Base-by-base conservation (phyloP, 2,329 filamentous ascomycete species). In the Drechmeria coniospora region DNA sequence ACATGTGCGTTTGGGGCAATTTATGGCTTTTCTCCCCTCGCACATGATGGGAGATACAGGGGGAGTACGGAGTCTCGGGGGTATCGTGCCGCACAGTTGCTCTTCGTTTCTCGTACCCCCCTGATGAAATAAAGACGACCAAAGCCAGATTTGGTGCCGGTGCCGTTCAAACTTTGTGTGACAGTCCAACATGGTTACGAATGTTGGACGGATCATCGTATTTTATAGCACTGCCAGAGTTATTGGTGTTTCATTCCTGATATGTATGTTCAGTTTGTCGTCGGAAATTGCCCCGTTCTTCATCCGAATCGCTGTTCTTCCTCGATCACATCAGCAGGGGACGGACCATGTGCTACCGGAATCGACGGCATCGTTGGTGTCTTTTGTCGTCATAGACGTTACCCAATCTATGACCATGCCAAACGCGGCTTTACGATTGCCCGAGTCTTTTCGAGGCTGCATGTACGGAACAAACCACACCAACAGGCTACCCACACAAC, bases 21-120 rank as follows among this genome's bases (percentile, higher is more conserved):
- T 50, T 48, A 49, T 49, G 50, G 51, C 51, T 55, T 49, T 51
- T 52, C 44, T 51, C 43, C 47, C 42, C 41, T 43, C 46, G 49
- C 50, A 49, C 51, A 51, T 47, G 47, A 45, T 43, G 51, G 47
- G n/a, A n/a, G 47, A 46, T 50, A 45, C 47, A 42, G 46, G 43
- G 40, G 30, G 34, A 49, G 45, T 51, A 54, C 50, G 49, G 49
- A 49, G 51, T 52, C 46, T 45, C 43, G 47, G 44, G 44, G 49
- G 47, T 50, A 49, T 38, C 24, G 31, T 32, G 44, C 42, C 47
- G 45, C 45, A 50, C 45, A 32, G 36, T 34, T 44, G 33, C 36
- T 38, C 33, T 29, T 34, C 32, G 36, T 44, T 45, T 40, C 42
- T 41, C 47, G 43, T 49, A 47, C 40, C 38, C 45, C 45, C 44